A percentile compares a stretch with the other conserved stretches of the same genome.
Conservation (phyloP, 441 rosid genomes). For the Mallotus japonicus region DNA sequence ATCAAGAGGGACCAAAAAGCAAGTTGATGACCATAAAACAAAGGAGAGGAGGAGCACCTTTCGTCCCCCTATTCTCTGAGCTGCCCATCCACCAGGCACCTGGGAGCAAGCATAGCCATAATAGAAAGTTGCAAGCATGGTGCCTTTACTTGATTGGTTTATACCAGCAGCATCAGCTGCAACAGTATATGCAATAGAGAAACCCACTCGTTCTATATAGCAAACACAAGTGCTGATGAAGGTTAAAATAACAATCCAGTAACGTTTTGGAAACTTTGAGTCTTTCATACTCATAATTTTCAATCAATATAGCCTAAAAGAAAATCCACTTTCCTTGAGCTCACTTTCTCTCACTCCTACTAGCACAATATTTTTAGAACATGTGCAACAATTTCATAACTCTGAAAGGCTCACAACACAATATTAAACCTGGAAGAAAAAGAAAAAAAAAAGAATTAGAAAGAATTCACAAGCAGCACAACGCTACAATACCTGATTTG, state of each 20-base stretch:
- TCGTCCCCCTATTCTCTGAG: slow-evolving; percentile 85
- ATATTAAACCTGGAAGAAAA: neutral
- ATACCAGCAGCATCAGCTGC: slow-evolving; percentile 93
- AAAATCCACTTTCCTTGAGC: slow-evolving; percentile 8
- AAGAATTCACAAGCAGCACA: neutral
- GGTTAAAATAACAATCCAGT: slow-evolving; percentile 74
- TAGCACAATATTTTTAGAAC: slow-evolving; percentile 13
- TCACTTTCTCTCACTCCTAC: slow-evolving; percentile 10
- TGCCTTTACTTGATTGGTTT: slow-evolving; percentile 85
- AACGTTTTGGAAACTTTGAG: slow-evolving; percentile 68
- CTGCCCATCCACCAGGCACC: slow-evolving; percentile 98
- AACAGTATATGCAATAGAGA: slow-evolving; percentile 85
- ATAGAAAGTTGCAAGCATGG: slow-evolving; percentile 77
- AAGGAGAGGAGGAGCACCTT: slow-evolving; percentile 86
- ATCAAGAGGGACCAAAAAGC: slow-evolving; percentile 78
- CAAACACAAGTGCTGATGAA: slow-evolving; percentile 83
- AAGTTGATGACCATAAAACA: slow-evolving; percentile 85
- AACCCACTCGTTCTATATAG: slow-evolving; percentile 92
- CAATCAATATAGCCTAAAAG: slow-evolving; percentile 15
- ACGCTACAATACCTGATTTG: neutral
- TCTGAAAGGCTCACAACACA: neutral
- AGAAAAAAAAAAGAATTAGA: neutral
- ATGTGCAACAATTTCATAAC: slow-evolving; percentile 8
- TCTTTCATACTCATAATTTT: slow-evolving; percentile 39
- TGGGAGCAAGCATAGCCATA: slow-evolving; percentile 92